These are phyloP conservation scores for Suhomyces ambrosiae DNA, from an alignment of 1,139 yeast genomes.

Conservation along the genomic window DNA sequence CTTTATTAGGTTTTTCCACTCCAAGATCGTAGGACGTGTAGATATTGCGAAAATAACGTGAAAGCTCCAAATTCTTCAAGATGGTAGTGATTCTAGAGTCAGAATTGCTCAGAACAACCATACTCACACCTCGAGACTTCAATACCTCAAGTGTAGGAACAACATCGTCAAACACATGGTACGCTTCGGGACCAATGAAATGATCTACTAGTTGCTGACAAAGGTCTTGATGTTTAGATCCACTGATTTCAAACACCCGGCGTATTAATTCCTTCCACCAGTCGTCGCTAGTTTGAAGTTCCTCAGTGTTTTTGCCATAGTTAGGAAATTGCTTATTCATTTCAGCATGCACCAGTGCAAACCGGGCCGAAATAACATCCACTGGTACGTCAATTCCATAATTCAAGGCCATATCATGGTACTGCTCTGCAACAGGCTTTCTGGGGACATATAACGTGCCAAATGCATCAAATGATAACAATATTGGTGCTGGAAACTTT, in stretches of 20 bases:
- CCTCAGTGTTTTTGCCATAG: constrained; percentile 52
- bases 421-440: constrained; percentile 55
- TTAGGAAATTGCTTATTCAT: constrained; percentile 50
- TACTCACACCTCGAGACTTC: constrained; percentile 30
- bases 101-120: constrained; percentile 61
- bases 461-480: constrained; percentile 68
- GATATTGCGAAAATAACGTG: constrained; percentile 41
- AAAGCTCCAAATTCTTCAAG: constrained; percentile 47
- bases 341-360: constrained; percentile 31
- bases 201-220: constrained; percentile 45
- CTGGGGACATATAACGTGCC: constrained; percentile 64
- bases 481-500: constrained; percentile 44
- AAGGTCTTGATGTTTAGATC: constrained; percentile 22
- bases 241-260: constrained; percentile 37
- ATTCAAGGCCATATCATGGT: constrained; percentile 45
- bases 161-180: constrained; percentile 56
- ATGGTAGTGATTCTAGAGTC: constrained; percentile 53
- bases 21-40: constrained; percentile 60
- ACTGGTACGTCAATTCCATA: constrained; percentile 44
- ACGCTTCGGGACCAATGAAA: constrained; percentile 55
- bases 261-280: constrained; percentile 66
- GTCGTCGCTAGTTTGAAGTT: constrained; percentile 32
- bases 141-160: constrained; percentile 44
- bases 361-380: constrained; percentile 29
- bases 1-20: constrained; percentile 50